Conservation (phyloP, 2,329 filamentous ascomycete species). For the Uncinocarpus reesii region DNA sequence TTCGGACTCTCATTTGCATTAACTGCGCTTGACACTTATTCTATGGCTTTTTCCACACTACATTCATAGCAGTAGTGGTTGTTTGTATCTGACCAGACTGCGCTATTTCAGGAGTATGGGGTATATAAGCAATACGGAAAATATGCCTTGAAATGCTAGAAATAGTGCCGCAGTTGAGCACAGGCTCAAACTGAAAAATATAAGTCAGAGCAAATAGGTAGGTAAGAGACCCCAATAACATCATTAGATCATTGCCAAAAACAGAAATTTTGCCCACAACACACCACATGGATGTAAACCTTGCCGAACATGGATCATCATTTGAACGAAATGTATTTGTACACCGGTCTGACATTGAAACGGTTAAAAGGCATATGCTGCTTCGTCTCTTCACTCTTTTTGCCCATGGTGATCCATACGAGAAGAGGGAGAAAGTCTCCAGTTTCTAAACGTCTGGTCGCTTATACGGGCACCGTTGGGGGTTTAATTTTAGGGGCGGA, state of each 20-base stretch:
- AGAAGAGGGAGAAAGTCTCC: neutral
- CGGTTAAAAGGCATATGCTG: neutral
- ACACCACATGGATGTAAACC: neutral
- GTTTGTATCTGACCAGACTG: too few relatives aligned
- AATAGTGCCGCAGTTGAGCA: too few relatives aligned
- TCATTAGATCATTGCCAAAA: conserved; percentile 6
- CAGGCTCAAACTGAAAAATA: too few relatives aligned
- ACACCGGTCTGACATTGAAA: neutral
- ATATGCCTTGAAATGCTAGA: too few relatives aligned
- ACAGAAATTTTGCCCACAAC: neutral
- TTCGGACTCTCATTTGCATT: too few relatives aligned
- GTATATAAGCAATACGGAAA: too few relatives aligned
- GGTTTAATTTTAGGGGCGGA: conserved; percentile 13
- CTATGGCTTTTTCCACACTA: too few relatives aligned
- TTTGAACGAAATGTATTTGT: conserved; percentile 1
- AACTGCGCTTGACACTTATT: too few relatives aligned
- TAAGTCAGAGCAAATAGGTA: too few relatives aligned
- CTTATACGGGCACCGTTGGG: conserved; percentile 10
- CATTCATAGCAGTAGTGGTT: too few relatives aligned
- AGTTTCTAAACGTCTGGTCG: neutral
- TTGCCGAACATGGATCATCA: neutral
- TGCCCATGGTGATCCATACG: neutral
- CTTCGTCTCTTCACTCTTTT: neutral
- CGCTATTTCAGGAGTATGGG: too few relatives aligned
- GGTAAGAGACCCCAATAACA: neutral